Base-by-base conservation (phyloP, 2,329 filamentous ascomycete species). In the Cadophora gregata region DNA sequence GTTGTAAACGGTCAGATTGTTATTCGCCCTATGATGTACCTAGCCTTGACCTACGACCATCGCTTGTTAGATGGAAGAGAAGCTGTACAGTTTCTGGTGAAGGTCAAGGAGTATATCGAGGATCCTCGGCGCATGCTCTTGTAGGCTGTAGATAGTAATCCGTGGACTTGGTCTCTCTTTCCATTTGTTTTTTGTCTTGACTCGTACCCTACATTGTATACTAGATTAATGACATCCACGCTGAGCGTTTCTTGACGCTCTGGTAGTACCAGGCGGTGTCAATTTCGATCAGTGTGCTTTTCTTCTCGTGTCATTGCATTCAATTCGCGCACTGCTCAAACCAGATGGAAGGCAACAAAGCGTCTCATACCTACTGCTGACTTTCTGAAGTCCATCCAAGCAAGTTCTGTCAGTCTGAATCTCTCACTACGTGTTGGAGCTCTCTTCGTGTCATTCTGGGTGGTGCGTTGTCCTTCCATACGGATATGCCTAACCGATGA, bases 11-110 rank as follows among this genome's bases (percentile, higher is more conserved):
- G 96, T 77, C 96, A 97, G 84, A 85, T 98, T 66, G 94, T 97
- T 80, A 92, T 97, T 74, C 88, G 96, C 72, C 96, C 96, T n/a
- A 98, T 99, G 93, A 99, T 99, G 96, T 98, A 97, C 80, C 87
- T 99, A 71, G 96, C 96, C 50, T 86, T 99, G 67, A 99, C 96
- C 16, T 99, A 99, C 78, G 96, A 99, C 79, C 96, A 99, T 82
- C 92, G 96, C 78, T 88, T 99, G 59, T 85, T 99, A 27, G 96
- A 98, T 79, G 96, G 96, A 60, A 89, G 95, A 78, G 95, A 98
- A 83, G 96, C 95, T 56, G 93, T 97, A 48, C 96, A 95, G 69
- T 98, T 98, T 86, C 84, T 98, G 73, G 91, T 98, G 69, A 97
- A 97, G 87, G 85, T 99, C 76, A 98, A 98, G 88, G 93, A 97